Evolutionary conservation across 2,329 filamentous ascomycete species (phyloP).

Genomic region (Aspergillus pseudonomiae): DNA sequence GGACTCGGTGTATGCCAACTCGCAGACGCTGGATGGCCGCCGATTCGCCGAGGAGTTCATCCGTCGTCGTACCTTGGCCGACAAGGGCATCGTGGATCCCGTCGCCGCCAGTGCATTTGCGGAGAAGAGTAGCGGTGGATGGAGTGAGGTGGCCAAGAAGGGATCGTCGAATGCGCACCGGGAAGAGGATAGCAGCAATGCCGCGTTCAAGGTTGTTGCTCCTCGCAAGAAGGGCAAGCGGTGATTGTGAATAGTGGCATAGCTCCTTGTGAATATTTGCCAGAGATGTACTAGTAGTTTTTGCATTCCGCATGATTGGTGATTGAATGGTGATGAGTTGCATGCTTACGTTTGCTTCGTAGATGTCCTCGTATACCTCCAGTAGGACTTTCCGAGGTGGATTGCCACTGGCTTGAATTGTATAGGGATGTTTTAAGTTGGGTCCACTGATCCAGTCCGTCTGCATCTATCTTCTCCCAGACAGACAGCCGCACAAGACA

Average conservation of each 20-base stretch:
- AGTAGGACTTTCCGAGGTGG: too few relatives aligned
- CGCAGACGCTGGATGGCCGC: conserved; percentile 85
- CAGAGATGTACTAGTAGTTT: conserved; percentile 8
- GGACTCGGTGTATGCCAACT: conserved; percentile 84
- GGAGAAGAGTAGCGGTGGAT: conserved; percentile 67
- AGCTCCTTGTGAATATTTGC: background rate
- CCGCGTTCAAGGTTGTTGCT: conserved; percentile 86
- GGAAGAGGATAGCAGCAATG: conserved; percentile 48
- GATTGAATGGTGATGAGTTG: background rate
- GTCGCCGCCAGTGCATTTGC: conserved; percentile 57
- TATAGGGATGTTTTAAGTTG: too few relatives aligned
- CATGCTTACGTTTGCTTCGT: background rate
- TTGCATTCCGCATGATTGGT: background rate
- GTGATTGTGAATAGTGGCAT: conserved; percentile 21
- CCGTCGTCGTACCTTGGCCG: conserved; percentile 87
- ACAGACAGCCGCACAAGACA: too few relatives aligned
- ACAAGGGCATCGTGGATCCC: conserved; percentile 81
- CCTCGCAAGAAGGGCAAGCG: conserved; percentile 87
- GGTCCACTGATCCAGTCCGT: too few relatives aligned
- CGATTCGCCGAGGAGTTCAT: conserved; percentile 95
- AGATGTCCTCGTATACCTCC: too few relatives aligned
- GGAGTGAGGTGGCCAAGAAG: conserved; percentile 98
- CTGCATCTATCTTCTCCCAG: too few relatives aligned
- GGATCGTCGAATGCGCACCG: conserved; percentile 58
- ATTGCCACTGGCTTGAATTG: too few relatives aligned